Base-by-base conservation (phyloP, 371 early-diverging fungal genomes). In the Lichtheimia corymbifera region DNA sequence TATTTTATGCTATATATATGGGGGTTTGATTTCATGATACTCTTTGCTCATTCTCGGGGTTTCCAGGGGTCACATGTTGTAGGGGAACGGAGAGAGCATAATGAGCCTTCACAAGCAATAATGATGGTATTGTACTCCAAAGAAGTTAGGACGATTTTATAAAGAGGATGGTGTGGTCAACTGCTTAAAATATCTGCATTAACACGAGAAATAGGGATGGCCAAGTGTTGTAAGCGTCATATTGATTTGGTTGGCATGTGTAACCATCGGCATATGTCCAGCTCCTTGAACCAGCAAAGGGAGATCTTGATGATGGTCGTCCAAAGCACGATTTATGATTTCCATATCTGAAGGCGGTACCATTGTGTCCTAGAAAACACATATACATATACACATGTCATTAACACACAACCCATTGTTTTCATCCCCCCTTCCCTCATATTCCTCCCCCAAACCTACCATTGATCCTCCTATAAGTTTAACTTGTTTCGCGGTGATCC, bases 261-360 rank as follows among this genome's bases (percentile, higher is more conserved):
- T 87, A 2, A 86, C 55, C 87, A 89, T 89, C 4, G 83, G 80
- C 58, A 80, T 72, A 74, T 90, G 90, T 20, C 85, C 87, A 24
- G 86, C 81, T 54, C 76, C 76, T 14, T 82, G 82, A 30, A 90
- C 81, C 15, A 87, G 65, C 53, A 82, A 83, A 22, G 85, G 87
- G 4, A 71, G 70, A 25, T 68, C 63, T 43, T 66, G 43, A 5
- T 55, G 53, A 5, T 71, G 53, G 11, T 71, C n/a, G 11, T 77
- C 51, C 59, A 72, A 59, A 44, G 68, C 51, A n/a, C 79, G 78
- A 35, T 9, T 6, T 6, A 85, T 72, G 13, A 72, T 28, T 15
- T 73, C 67, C 68, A 83, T 78, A 53, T 82, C 75, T 6, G 60
- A 27, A 3, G 79, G 67, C 3, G 82, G 77, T 12, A 72, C 74